Percentiles rank a stretch among this genome's conserved stretches.
phyloP scores from a whole-genome alignment of 192 early-diverging fungal species.

The Phlyctochytrium bullatum region DNA sequence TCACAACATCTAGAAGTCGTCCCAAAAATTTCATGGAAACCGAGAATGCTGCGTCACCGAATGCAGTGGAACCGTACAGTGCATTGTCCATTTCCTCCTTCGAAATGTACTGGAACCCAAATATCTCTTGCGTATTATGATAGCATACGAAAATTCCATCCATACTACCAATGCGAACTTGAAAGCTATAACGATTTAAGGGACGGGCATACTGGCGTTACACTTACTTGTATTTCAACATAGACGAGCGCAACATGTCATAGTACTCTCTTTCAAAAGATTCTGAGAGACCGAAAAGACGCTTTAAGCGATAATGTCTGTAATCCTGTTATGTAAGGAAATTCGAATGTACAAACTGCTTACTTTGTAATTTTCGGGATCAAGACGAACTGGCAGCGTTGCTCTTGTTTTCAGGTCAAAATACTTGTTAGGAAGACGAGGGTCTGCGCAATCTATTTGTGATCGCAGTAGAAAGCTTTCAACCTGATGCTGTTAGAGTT shows the following conservation, averaged over 20 bases:
- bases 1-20: slow-evolving; percentile 55
- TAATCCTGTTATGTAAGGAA: slow-evolving; percentile 34
- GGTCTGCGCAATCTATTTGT: slow-evolving; percentile 84
- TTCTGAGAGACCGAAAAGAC: slow-evolving; percentile 63
- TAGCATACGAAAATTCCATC: slow-evolving; percentile 91
- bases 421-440: slow-evolving; percentile 67
- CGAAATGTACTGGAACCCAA: slow-evolving; percentile 93
- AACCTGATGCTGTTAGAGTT: too few relatives aligned
- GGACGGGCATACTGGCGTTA: too few relatives aligned
- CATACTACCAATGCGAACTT: slow-evolving; percentile 92
- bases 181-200: slow-evolving; percentile 68
- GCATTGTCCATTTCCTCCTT: slow-evolving; percentile 77
- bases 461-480: slow-evolving; percentile 80
- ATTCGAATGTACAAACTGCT: slow-evolving; percentile 2
- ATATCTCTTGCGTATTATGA: slow-evolving; percentile 86
- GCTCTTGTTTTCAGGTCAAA: slow-evolving; percentile 96
- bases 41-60: slow-evolving; percentile 71
- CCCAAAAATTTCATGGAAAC: slow-evolving; percentile 62
- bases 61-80: slow-evolving; percentile 67
- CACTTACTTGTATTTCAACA: slow-evolving; percentile 74
- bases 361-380: slow-evolving; percentile 69
- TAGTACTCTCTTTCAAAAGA: slow-evolving; percentile 92
- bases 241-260: slow-evolving; percentile 89
- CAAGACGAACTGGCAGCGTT: slow-evolving; percentile 76
- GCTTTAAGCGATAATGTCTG: slow-evolving; percentile 67